These are phyloP conservation scores for Sclerotinia borealis DNA, from an alignment of 2,329 filamentous ascomycete genomes.

Conservation along the genomic window DNA sequence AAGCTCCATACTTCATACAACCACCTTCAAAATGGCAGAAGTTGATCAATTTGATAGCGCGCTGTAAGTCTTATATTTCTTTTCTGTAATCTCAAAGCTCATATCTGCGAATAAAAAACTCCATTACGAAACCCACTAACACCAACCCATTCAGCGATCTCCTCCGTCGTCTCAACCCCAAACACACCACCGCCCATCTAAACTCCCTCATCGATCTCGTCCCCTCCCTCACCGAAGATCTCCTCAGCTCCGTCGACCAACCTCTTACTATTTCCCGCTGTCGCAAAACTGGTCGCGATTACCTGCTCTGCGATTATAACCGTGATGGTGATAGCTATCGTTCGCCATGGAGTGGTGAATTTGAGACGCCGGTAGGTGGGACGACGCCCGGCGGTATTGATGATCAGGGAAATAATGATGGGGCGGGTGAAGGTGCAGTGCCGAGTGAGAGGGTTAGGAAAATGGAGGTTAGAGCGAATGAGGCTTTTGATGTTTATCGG, in stretches of 20 bases:
- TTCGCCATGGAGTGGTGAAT: constrained; percentile 98
- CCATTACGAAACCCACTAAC: background rate
- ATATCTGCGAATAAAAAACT: background rate
- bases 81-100: background rate
- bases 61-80: constrained; percentile 25
- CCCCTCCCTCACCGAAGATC: constrained; percentile 91
- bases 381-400: constrained; percentile 49
- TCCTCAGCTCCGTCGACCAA: constrained; percentile 95
- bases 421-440: constrained; percentile 70
- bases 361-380: constrained; percentile 79
- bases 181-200: constrained; percentile 83
- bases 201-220: constrained; percentile 81
- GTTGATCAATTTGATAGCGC: constrained; percentile 34
- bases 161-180: constrained; percentile 93
- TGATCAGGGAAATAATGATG: constrained; percentile 46
- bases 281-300: constrained; percentile 84
- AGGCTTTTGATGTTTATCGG: constrained; percentile 93
- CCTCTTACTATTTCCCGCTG: constrained; percentile 83
- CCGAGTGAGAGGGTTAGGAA: constrained; percentile 86
- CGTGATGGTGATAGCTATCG: constrained; percentile 97
- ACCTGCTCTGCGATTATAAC: constrained; percentile 99
- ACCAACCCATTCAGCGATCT: constrained; percentile 67
- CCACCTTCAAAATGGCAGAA: constrained; percentile 30
- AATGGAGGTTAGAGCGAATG: constrained; percentile 91
- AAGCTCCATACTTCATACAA: constrained; percentile 13